Conservation (phyloP, 108 stramenopile species). For the Schizochytrium sp. region DNA sequence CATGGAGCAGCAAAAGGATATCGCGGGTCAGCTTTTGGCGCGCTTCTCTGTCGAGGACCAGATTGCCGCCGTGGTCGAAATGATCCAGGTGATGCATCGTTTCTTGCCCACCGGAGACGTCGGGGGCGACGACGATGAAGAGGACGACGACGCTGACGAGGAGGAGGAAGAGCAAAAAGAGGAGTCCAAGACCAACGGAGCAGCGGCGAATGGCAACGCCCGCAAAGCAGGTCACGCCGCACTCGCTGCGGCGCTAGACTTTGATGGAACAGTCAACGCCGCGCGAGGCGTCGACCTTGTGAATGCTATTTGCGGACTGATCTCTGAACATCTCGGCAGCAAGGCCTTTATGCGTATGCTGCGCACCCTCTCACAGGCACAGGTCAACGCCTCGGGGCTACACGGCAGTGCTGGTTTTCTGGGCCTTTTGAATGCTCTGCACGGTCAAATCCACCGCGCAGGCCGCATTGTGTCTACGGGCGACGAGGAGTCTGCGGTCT, state of each 20-base stretch:
- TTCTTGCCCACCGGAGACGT: not conserved
- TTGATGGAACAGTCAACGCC: not conserved
- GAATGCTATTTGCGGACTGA: not conserved
- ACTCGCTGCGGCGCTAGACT: not conserved
- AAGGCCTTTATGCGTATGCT: conserved; percentile 7
- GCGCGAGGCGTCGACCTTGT: not conserved
- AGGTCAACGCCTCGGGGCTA: not conserved
- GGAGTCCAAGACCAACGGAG: not conserved
- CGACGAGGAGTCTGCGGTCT: not conserved
- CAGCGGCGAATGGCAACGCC: not conserved
- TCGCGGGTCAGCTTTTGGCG: not conserved
- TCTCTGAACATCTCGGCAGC: not conserved
- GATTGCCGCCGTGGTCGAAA: not conserved
- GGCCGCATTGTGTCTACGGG: not conserved
- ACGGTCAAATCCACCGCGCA: not conserved
- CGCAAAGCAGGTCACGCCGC: not conserved
- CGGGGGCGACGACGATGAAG: not conserved
- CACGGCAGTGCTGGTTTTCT: conserved; percentile 11
- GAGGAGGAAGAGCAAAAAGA: not conserved
- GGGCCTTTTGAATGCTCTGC: not conserved
- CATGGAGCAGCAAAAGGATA: not conserved
- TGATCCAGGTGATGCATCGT: not conserved
- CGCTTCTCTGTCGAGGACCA: not conserved
- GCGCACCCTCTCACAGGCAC: not conserved
- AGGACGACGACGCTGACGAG: not conserved